Conservation (phyloP, 495 filamentous ascomycete genomes). For the Penicillium arizonense region DNA sequence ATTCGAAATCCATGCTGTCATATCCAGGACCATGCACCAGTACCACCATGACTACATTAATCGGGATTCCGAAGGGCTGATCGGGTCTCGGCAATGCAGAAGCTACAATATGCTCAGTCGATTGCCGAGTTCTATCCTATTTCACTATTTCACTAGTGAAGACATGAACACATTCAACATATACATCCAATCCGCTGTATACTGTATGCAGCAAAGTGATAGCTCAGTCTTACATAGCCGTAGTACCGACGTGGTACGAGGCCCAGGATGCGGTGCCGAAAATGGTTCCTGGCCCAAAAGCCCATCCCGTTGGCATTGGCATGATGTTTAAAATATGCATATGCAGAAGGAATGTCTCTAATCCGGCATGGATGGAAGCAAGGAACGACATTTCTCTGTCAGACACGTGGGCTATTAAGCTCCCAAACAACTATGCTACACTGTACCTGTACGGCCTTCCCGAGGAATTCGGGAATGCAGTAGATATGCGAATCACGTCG, state of each 20-base stretch:
- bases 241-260: background rate
- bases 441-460: too few relatives aligned
- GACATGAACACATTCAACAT: background rate
- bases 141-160: background rate
- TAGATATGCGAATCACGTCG: background rate
- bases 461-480: background rate
- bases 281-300: slow-evolving; percentile 3
- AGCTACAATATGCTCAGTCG: background rate
- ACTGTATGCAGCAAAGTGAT: background rate
- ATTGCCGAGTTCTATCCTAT: background rate
- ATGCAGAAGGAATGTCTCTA: slow-evolving; percentile 3
- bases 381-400: slow-evolving; percentile 7
- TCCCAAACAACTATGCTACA: background rate
- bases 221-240: background rate
- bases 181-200: background rate
- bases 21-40: background rate
- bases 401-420: slow-evolving; percentile 7
- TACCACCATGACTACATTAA: background rate
- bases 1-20: background rate
- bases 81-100: slow-evolving; percentile 1
- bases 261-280: background rate
- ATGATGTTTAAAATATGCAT: slow-evolving; percentile 1
- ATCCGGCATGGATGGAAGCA: slow-evolving; percentile 6
- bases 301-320: background rate
- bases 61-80: slow-evolving; percentile 3